Evolutionary conservation across 1,139 yeast species (phyloP), one percentile per base, ranked within the genome.

Genomic region (Pichia sp.): DNA sequence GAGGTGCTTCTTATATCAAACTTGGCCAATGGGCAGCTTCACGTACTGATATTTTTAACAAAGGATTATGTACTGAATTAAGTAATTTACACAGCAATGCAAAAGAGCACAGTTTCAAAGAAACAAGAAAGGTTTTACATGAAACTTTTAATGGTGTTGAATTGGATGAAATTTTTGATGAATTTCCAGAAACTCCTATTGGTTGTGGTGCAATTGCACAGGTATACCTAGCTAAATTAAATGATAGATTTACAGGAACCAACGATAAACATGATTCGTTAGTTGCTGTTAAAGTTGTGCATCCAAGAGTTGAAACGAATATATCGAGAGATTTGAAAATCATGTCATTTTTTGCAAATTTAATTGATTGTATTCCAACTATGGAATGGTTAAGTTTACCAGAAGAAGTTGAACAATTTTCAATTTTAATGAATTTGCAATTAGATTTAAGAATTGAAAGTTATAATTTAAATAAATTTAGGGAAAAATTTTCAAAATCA

Each of bases 1-100:
- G 96, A 0, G 98, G 98, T 1, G 96, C 98, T 2, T 83, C 96
- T 6, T 92, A 92, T 63, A 87, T 92, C 51, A 92, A 92, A 64
- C 73, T 92, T 51, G 98, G 97, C 4, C 98, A 94, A 69, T 92
- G 99, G 99, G 98, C 98, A 0, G 97, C 97, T 3, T 85, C 96
- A n/a, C 76, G 99, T 65, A 86, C 96, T 0, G 99, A 92, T 64
- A 85, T 92, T 35, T 90, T 92, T 65, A 84, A 96, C 3, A 70
- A 69, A 43, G 87, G 76, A 40, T 66, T 92, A 64, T 92, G 98
- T 63, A 76, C 76, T 25, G 92, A 86, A 58, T 67, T 92, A 57
- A 78, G 87, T 3, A 68, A 76, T 32, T 68, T 92, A 45, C 98
- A 92, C 62, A 86, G 96, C 12, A 80, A 87, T 60, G 90, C 92